Base-by-base conservation (phyloP, 805 yeast genomes). In the Tetrapisispora namnaoensis region DNA sequence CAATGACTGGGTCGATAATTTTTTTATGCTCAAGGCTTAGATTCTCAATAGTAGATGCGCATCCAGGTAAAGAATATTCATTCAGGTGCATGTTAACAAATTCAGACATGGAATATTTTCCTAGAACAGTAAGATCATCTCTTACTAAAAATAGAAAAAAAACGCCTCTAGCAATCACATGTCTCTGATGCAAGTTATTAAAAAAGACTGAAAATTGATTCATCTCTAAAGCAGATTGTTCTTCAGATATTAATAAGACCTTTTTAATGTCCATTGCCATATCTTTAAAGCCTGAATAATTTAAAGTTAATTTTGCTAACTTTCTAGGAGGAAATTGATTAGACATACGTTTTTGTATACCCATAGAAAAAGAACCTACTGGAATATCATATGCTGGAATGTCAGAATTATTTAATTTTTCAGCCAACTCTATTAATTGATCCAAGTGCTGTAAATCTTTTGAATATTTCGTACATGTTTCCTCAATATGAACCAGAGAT, bases 131-230 rank as follows among this genome's bases (percentile, higher is more conserved):
- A 47, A 73, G 74, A 60, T 83, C 81, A 57, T 83, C 86, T 51
- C 87, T 68, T 9, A 83, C 69, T 22, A 83, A 66, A 56, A 76
- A 80, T 21, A 82, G 65, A 48, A 83, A 86, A 55, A 81, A 74
- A 11, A 81, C 55, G 1, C 85, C 84, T 51, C 90, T 71, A 1
- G 82, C 73, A n/a, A 85, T 44, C 2, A 67, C 68, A 55, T 70
- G 73, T 44, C 57, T 57, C 45, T 70, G 73, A 5, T 54, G 46
- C 2, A 56, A 46, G 39, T 66, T 60, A 37, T 69, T 65, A 53
- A 71, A 70, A 47, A 63, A 62, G 16, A 50, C 46, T 0, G 70
- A 66, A 52, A 64, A 69, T 37, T 61, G 62, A 2, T 61, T 48
- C 7, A 65, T 52, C 48, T 70, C 73, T 11, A 57, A 35, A 0